These are phyloP conservation scores for Thalassiosira livingstoniorum DNA, from an alignment of 352 stramenopile species.

Conservation along the genomic window DNA sequence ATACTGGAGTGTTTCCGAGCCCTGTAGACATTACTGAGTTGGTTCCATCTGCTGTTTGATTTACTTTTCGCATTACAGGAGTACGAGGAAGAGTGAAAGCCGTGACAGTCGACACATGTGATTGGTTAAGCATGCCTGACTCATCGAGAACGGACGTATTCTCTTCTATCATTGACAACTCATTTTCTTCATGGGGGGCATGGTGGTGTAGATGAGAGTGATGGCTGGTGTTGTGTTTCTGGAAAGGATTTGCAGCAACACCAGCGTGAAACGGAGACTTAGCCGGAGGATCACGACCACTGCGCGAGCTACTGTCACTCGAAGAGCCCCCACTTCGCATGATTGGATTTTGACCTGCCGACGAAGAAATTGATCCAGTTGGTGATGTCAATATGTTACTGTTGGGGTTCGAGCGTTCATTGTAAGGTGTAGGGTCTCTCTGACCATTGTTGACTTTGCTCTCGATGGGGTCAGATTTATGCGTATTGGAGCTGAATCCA, in stretches of 20 bases:
- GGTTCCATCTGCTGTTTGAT: background rate
- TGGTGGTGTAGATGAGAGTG: slow-evolving; percentile 8
- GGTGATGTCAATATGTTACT: too few relatives aligned
- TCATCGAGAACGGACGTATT: slow-evolving; percentile 10
- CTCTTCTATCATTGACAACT: slow-evolving; percentile 57
- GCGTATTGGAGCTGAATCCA: background rate
- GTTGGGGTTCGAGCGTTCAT: slow-evolving; percentile 11
- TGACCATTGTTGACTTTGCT: background rate
- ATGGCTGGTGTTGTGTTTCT: background rate
- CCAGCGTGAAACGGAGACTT: slow-evolving; percentile 32
- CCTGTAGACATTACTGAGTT: background rate
- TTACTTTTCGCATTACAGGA: slow-evolving; percentile 17
- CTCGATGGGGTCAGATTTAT: background rate
- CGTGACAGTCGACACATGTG: slow-evolving; percentile 27
- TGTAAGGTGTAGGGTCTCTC: slow-evolving; percentile 49
- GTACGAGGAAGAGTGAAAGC: slow-evolving; percentile 40
- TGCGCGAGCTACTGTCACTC: slow-evolving; percentile 19
- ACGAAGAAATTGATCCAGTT: background rate
- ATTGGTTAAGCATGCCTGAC: slow-evolving; percentile 23
- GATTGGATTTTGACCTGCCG: background rate
- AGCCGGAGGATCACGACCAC: slow-evolving; percentile 46
- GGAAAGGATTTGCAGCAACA: background rate
- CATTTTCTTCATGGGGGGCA: slow-evolving; percentile 26
- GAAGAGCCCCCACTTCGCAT: background rate
- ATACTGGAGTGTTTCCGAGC: background rate